These are phyloP conservation scores for Pleurozium schreberi DNA, from an alignment of 225 moss, liverwort and hornwort genomes.

Conservation along the genomic window DNA sequence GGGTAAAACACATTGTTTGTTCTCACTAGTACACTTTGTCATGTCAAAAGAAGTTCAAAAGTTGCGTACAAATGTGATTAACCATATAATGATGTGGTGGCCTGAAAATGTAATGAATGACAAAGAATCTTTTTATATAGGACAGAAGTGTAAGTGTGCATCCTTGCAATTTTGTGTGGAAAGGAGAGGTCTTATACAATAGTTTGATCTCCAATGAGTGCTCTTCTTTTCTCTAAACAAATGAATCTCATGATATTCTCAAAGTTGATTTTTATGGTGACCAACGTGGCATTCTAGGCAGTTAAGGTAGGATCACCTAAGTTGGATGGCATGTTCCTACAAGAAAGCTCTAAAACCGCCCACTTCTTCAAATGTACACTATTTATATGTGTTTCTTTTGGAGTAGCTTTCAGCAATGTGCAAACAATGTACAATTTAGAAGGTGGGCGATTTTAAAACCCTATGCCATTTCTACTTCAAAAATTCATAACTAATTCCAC, in stretches of 20 bases:
- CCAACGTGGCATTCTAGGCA: accelerated
- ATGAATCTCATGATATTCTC: accelerated
- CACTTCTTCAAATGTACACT: no score
- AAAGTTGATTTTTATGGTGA: accelerated
- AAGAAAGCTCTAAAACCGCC: accelerated
- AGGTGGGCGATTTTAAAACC: no score
- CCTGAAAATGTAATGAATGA: not conserved
- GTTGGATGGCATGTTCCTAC: not conserved
- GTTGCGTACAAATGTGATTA: not conserved
- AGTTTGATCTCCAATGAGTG: not conserved
- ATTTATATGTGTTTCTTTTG: no score
- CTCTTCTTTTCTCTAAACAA: not conserved
- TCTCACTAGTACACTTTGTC: not conserved
- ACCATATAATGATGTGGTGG: accelerated
- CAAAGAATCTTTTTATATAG: not conserved
- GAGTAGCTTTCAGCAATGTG: no score
- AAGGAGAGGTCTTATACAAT: accelerated
- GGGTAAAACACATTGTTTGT: not conserved
- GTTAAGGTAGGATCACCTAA: not conserved
- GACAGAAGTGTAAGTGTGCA: not conserved
- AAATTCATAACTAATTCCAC: no score
- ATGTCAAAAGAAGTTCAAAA: not conserved
- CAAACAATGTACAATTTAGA: no score
- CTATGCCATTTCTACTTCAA: no score
- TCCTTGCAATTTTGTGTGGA: not conserved